Base-by-base conservation (phyloP, 768 basidiomycete genomes). In the Collybiopsis luxurians region DNA sequence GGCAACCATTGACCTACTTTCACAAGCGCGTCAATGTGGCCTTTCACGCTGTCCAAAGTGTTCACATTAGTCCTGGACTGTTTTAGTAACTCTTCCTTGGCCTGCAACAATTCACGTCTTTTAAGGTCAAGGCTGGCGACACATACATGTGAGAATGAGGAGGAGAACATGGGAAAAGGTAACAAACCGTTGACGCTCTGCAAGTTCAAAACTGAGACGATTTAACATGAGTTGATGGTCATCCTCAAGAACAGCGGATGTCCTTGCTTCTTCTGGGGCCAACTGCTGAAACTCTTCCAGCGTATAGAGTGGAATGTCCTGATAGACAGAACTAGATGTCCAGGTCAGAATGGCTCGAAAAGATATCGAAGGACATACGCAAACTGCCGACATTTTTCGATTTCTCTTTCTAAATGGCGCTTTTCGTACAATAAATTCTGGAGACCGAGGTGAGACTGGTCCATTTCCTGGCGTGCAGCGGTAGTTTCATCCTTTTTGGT, bases 341-440 rank as follows among this genome's bases (percentile, higher is more conserved):
- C 27, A 50, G 11, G 12, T 4, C 12, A 12, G 17, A 24, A 43
- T 9, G 59, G 44, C 54, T 42, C 43, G 28, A 43, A 50, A 43
- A 23, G 38, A 44, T 2, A 50, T 21, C 31, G 49, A 10, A 48
- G 21, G 19, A 79, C 90, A 64, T 67, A 94, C 92, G 89, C 90
- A 66, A 93, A 95, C 67, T 95, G 92, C 47, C 90, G 83, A 71
- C 93, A 95, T 67, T 94, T 93, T 64, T 92, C 89, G 34, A 95
- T 95, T 73, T 95, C 93, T 56, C 90, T 81, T 69, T 94, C 91
- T 4, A 95, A 82, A 65, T 95, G 92, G 26, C 91, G 81, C 67
- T 90, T 92, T 72, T 95, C 92, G 63, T 95, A 95, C 48, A 89
- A 79, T 34, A 94, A 75, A 61, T 95, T 95, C 72, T 95, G 92